Conservation (phyloP, 179 eudicot species). For the Silene vulgaris region DNA sequence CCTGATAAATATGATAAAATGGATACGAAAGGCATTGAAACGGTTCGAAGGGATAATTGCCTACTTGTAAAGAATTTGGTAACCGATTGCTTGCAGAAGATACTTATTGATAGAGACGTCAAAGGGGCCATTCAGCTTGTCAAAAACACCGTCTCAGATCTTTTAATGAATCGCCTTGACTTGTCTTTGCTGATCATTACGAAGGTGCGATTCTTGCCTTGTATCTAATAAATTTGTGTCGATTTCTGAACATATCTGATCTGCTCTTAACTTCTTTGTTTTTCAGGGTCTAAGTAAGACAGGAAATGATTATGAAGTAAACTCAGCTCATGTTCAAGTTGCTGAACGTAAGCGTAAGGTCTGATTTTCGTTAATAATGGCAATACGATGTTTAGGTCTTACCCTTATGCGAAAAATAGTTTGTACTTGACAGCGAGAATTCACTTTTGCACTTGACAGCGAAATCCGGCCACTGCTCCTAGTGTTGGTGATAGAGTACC, state of each 20-base stretch:
- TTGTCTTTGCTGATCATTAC: slow-evolving; percentile 92
- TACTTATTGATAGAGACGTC: slow-evolving; percentile 86
- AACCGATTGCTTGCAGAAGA: slow-evolving; percentile 83
- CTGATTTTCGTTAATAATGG: slow-evolving; percentile 13
- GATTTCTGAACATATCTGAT: background rate
- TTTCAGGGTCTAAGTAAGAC: slow-evolving; percentile 88
- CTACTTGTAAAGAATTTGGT: slow-evolving; percentile 88
- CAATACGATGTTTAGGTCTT: slow-evolving; percentile 1
- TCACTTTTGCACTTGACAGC: slow-evolving; percentile 34
- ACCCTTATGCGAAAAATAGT: too few species aligned
- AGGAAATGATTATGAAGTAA: slow-evolving; percentile 92
- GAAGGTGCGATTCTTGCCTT: slow-evolving; percentile 46
- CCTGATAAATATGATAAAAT: slow-evolving; percentile 85
- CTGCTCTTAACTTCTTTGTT: slow-evolving; percentile 16
- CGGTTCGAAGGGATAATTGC: slow-evolving; percentile 96
- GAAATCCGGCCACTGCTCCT: slow-evolving; percentile 99
- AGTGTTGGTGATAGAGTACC: slow-evolving; percentile 98
- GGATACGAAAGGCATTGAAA: slow-evolving; percentile 99
- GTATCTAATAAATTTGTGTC: background rate
- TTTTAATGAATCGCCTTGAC: slow-evolving; percentile 92
- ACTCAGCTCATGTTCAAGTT: slow-evolving; percentile 97
- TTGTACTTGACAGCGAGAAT: too few species aligned
- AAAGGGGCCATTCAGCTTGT: slow-evolving; percentile 92
- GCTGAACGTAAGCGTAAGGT: slow-evolving; percentile 99
- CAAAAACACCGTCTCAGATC: slow-evolving; percentile 89